Evolutionary conservation across 2,329 filamentous ascomycete species (phyloP).

Genomic region (Talaromyces funiculosus): DNA sequence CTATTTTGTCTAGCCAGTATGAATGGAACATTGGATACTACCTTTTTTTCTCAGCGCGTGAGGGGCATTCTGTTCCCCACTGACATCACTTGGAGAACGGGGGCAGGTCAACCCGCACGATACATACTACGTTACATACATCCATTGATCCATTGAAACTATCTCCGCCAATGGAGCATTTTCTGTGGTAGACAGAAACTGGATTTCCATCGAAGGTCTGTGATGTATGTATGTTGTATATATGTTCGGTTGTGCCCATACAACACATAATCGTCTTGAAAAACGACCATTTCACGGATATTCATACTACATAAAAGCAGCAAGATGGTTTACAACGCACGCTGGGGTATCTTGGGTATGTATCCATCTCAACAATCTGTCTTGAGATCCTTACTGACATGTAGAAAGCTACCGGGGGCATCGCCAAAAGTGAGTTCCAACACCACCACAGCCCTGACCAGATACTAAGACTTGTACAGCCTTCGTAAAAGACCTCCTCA

Average conservation of each 20-base stretch:
- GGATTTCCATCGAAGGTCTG: too few species aligned
- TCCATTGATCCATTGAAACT: background rate
- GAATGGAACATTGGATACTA: background rate
- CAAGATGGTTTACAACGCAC: conserved; percentile 26
- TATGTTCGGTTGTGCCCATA: background rate
- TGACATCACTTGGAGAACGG: background rate
- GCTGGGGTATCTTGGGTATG: conserved; percentile 43
- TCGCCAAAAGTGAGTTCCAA: conserved; percentile 34
- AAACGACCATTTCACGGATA: background rate
- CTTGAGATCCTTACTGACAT: background rate
- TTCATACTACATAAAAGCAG: conserved; percentile 5
- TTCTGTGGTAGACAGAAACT: background rate
- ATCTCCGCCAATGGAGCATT: too few species aligned
- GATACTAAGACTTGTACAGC: conserved; percentile 26
- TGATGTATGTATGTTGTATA: background rate
- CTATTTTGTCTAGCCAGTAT: background rate
- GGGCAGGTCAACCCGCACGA: background rate
- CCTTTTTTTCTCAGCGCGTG: background rate
- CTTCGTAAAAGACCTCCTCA: conserved; percentile 73
- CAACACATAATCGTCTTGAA: background rate
- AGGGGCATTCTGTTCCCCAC: background rate
- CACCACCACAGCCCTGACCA: background rate
- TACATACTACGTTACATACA: background rate
- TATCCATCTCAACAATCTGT: background rate
- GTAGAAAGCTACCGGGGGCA: conserved; percentile 38